A percentile compares a stretch with the other conserved stretches of the same genome.
Conservation (phyloP, 176 grass and related monocot genomes). For the Aegilops sharonensis region DNA sequence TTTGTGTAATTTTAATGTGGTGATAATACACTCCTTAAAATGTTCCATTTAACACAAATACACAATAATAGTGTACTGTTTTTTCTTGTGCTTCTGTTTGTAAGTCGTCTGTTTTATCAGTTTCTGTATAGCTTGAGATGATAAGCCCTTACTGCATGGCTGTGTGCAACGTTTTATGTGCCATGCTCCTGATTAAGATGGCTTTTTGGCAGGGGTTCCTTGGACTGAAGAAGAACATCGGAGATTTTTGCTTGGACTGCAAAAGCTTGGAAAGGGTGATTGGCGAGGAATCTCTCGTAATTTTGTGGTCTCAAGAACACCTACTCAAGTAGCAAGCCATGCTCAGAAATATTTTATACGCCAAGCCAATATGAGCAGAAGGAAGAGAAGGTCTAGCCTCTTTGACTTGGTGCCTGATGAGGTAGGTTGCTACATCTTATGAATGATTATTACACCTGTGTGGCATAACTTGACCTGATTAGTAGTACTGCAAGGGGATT, state of each 20-base stretch:
- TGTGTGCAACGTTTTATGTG: background rate
- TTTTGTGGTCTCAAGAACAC: constrained; percentile 93
- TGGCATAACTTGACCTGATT: constrained; percentile 5
- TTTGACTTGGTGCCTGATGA: constrained; percentile 95
- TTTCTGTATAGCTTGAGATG: constrained; percentile 10
- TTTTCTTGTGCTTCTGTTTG: background rate
- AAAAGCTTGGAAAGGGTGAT: constrained; percentile 96
- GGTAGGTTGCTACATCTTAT: constrained; percentile 46
- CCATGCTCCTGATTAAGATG: constrained; percentile 29
- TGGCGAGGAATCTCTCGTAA: constrained; percentile 99
- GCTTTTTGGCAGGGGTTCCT: constrained; percentile 62
- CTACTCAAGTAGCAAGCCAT: constrained; percentile 98
- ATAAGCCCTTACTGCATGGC: background rate
- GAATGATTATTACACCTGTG: background rate
- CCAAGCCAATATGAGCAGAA: constrained; percentile 87
- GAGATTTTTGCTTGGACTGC: constrained; percentile 91
- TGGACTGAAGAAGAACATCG: constrained; percentile 99
- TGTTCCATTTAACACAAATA: background rate
- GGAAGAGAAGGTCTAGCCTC: constrained; percentile 96
- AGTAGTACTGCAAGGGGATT: background rate
- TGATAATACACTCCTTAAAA: background rate
- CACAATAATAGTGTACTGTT: background rate
- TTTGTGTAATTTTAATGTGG: background rate
- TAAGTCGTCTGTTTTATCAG: background rate
- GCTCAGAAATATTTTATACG: constrained; percentile 99